These are phyloP conservation scores for Vanrija pseudolonga DNA, from an alignment of 1,284 basidiomycete species.

Conservation along the genomic window DNA sequence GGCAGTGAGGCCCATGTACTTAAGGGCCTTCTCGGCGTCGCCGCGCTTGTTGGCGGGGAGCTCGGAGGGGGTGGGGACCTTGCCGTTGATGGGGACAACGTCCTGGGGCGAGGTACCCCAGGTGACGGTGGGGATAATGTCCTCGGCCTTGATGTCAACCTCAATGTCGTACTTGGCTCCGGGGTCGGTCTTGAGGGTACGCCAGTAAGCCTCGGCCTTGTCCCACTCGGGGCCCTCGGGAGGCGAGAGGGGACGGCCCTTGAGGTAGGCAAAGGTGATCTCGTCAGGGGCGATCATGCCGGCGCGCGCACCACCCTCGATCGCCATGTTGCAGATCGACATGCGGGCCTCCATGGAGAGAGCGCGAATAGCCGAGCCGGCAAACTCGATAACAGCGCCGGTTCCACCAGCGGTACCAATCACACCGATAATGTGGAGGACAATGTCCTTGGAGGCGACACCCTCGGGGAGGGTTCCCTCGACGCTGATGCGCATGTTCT, in stretches of 20 bases:
- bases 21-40: slow-evolving; percentile 74
- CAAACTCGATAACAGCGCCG: slow-evolving; percentile 88
- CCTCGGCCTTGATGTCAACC: slow-evolving; percentile 76
- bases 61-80: slow-evolving; percentile 73
- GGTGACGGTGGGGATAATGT: slow-evolving; percentile 90
- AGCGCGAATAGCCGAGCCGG: slow-evolving; percentile 82
- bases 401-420: slow-evolving; percentile 95
- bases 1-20: slow-evolving; percentile 86
- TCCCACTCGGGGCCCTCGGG: slow-evolving; percentile 85
- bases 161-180: slow-evolving; percentile 87
- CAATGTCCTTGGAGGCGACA: slow-evolving; percentile 90
- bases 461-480: slow-evolving; percentile 81
- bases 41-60: slow-evolving; percentile 67
- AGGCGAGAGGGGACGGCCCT: slow-evolving; percentile 73
- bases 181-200: slow-evolving; percentile 75
- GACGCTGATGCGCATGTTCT: slow-evolving; percentile 93
- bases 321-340: slow-evolving; percentile 98
- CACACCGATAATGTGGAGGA: slow-evolving; percentile 87
- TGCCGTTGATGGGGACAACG: slow-evolving; percentile 79
- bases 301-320: slow-evolving; percentile 90
- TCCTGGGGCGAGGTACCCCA: slow-evolving; percentile 98
- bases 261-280: slow-evolving; percentile 81
- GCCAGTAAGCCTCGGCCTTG: slow-evolving; percentile 82
- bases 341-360: slow-evolving; percentile 95
- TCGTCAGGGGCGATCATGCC: slow-evolving; percentile 96